Evolutionary conservation across 805 yeast genomes (phyloP).

Genomic region (Ogataea glucozyma): DNA sequence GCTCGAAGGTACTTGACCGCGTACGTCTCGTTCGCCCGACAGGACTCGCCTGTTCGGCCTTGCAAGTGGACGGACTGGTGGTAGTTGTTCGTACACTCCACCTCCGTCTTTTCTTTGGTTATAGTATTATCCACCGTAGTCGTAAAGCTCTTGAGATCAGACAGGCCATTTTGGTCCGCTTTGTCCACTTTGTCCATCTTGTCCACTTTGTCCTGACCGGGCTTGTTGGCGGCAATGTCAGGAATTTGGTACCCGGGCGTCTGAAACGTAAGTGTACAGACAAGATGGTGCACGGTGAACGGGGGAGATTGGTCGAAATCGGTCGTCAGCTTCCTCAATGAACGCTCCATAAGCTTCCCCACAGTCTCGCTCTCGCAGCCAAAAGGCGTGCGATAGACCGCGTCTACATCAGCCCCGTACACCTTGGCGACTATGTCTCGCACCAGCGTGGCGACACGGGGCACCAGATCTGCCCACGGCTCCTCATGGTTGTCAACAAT

Average conservation of each 20-base stretch:
- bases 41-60: not conserved
- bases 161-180: too few species aligned
- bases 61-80: constrained; percentile 11
- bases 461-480: constrained; percentile 19
- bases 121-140: constrained; percentile 21
- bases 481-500: constrained; percentile 16
- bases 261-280: constrained; percentile 16
- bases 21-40: constrained; percentile 16
- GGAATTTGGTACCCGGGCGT: constrained; percentile 21
- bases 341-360: constrained; percentile 14
- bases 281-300: constrained; percentile 30
- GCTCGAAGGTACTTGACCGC: constrained; percentile 30
- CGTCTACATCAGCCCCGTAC: constrained; percentile 22
- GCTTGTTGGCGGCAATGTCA: too few species aligned
- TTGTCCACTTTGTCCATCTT: too few species aligned
- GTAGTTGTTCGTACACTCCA: constrained; percentile 18
- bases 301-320: constrained; percentile 32
- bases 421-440: constrained; percentile 11
- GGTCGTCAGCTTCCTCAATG: constrained; percentile 10
- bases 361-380: constrained; percentile 17
- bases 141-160: constrained; percentile 11
- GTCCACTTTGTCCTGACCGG: too few species aligned
- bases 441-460: constrained; percentile 14
- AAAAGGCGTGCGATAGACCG: constrained; percentile 16
- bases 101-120: constrained; percentile 17